phyloP scores from a whole-genome alignment of 345 rosid genomes.

The Viola odorata region DNA sequence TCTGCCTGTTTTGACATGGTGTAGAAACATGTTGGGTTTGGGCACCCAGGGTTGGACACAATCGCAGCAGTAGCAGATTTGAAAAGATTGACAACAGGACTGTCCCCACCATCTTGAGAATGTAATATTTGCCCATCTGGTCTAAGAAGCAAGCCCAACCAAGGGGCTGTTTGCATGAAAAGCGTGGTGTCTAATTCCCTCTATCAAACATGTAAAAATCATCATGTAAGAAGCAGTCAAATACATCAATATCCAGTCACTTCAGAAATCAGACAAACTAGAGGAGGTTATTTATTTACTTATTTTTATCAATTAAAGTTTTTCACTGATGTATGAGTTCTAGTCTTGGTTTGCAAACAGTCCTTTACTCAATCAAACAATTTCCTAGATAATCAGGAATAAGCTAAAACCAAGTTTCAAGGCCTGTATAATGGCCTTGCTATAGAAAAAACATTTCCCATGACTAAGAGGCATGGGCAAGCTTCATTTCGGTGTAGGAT shows the following conservation, averaged over 20 bases:
- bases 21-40: slow-evolving; percentile 74
- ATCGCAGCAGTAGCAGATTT: slow-evolving; percentile 75
- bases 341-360: background rate
- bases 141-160: slow-evolving; percentile 84
- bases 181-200: slow-evolving; percentile 79
- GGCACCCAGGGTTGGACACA: slow-evolving; percentile 68
- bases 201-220: slow-evolving; percentile 35
- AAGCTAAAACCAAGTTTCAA: background rate
- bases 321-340: background rate
- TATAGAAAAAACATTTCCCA: background rate
- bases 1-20: slow-evolving; percentile 98
- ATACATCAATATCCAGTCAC: slow-evolving; percentile 8
- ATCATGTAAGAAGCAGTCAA: slow-evolving; percentile 18
- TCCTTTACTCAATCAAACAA: background rate
- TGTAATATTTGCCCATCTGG: slow-evolving; percentile 81
- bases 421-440: background rate
- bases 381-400: background rate
- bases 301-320: background rate
- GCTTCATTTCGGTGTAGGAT: background rate
- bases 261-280: background rate
- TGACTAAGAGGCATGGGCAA: background rate
- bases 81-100: slow-evolving; percentile 85
- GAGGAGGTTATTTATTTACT: background rate
- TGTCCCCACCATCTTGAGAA: slow-evolving; percentile 75
- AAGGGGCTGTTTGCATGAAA: slow-evolving; percentile 95